Evolutionary conservation across 2,329 filamentous ascomycete genomes (phyloP).

Genomic region (Aureobasidium sp.): DNA sequence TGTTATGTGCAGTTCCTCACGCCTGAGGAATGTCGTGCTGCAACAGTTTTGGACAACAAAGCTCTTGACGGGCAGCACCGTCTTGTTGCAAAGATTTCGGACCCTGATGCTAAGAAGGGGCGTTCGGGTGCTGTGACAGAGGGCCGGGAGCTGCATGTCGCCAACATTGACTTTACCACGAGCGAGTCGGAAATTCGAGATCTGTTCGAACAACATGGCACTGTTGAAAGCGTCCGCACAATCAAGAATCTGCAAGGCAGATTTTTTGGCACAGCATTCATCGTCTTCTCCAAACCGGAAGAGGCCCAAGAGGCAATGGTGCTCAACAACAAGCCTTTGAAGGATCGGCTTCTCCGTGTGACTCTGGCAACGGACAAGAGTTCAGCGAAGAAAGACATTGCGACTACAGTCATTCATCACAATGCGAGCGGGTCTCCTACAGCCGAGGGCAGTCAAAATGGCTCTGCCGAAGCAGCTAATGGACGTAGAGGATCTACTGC

Average conservation of each 20-base stretch:
- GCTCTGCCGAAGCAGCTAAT: slow-evolving; percentile 8
- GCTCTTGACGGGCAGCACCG: slow-evolving; percentile 61
- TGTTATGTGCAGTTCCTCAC: slow-evolving; percentile 90
- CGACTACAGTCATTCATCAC: slow-evolving; percentile 17
- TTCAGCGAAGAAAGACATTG: slow-evolving; percentile 16
- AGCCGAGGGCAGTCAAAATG: slow-evolving; percentile 18
- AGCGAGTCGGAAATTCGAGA: slow-evolving; percentile 65
- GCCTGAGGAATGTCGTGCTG: slow-evolving; percentile 56
- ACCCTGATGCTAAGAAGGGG: slow-evolving; percentile 69
- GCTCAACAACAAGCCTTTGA: slow-evolving; percentile 30
- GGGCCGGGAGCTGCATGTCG: slow-evolving; percentile 76
- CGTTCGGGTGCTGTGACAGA: slow-evolving; percentile 78
- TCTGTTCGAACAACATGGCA: slow-evolving; percentile 69
- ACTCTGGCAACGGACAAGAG: slow-evolving; percentile 23
- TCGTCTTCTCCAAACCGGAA: slow-evolving; percentile 61
- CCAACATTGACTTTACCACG: slow-evolving; percentile 76
- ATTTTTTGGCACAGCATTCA: slow-evolving; percentile 71
- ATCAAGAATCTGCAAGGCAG: slow-evolving; percentile 60
- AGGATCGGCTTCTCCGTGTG: slow-evolving; percentile 30
- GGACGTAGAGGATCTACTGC: slow-evolving; percentile 25
- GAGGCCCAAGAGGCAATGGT: slow-evolving; percentile 29
- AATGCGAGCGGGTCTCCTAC: neutral
- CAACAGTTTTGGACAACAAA: slow-evolving; percentile 65
- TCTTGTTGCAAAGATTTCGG: slow-evolving; percentile 73
- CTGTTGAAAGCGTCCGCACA: slow-evolving; percentile 64